Percentiles rank a stretch among this genome's conserved stretches.
These are phyloP conservation scores for Kewa caespitosa DNA, from an alignment of 179 eudicot genomes.

Conservation along the genomic window DNA sequence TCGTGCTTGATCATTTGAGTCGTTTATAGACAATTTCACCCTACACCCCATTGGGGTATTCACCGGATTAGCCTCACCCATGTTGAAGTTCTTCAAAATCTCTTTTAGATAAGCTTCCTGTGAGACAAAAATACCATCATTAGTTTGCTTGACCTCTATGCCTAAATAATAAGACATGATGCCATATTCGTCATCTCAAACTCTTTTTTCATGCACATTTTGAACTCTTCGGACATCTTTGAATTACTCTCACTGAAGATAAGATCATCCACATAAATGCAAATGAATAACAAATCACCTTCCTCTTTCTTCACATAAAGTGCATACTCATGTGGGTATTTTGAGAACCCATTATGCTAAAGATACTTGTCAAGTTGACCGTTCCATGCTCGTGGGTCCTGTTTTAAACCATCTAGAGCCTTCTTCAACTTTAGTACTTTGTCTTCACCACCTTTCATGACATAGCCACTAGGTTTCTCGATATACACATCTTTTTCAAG, in stretches of 20 bases:
- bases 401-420: constrained; percentile 5
- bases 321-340: not conserved
- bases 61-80: not conserved
- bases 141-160: not conserved
- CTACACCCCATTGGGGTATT: not conserved
- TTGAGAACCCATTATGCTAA: not conserved
- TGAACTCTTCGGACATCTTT: not conserved
- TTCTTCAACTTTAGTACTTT: not conserved
- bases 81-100: not conserved
- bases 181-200: constrained; percentile 11
- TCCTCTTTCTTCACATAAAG: constrained; percentile 3
- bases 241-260: not conserved
- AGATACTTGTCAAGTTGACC: not conserved
- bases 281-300: not conserved
- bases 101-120: not conserved
- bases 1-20: not conserved
- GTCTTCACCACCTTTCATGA: not conserved
- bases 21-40: not conserved
- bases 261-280: constrained; percentile 15
- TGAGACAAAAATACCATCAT: not conserved
- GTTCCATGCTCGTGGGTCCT: constrained; percentile 12
- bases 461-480: not conserved
- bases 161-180: constrained; percentile 6
- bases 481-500: constrained; percentile 16
- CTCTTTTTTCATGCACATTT: not conserved